Conservation (phyloP, 176 grass and related monocot species). For the Areca catechu region DNA sequence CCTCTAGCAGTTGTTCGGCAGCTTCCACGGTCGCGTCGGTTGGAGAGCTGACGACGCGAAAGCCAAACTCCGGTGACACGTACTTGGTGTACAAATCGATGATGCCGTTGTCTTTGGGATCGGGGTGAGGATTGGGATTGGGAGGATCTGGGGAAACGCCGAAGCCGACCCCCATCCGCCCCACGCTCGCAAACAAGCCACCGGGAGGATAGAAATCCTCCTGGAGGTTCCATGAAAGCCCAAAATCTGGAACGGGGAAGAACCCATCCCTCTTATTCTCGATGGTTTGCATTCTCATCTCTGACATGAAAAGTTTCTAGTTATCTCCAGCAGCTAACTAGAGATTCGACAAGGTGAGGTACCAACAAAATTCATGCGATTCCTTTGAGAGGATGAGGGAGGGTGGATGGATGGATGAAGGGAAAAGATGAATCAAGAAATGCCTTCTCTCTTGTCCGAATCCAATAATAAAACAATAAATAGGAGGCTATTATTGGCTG, state of each 20-base stretch:
- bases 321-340: too few relatives aligned
- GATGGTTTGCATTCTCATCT: constrained; percentile 3
- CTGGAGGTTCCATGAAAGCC: constrained; percentile 8
- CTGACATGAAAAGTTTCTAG: too few relatives aligned
- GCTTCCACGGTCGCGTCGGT: background rate
- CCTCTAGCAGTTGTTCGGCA: background rate
- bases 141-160: constrained; percentile 12
- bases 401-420: too few relatives aligned
- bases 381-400: too few relatives aligned
- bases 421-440: too few relatives aligned
- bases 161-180: constrained; percentile 17
- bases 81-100: constrained; percentile 15
- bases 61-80: constrained; percentile 16
- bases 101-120: constrained; percentile 17
- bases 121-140: background rate
- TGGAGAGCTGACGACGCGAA: constrained; percentile 16
- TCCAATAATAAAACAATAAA: too few relatives aligned
- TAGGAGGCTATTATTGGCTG: too few relatives aligned
- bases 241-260: constrained; percentile 8
- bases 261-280: constrained; percentile 37
- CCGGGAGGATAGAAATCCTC: constrained; percentile 28
- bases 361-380: too few relatives aligned
- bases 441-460: too few relatives aligned
- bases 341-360: too few relatives aligned
- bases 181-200: constrained; percentile 52